Evolutionary conservation across 2,329 filamentous ascomycete species (phyloP), one percentile per base, ranked within the genome.

Genomic region (Neurospora crassa): DNA sequence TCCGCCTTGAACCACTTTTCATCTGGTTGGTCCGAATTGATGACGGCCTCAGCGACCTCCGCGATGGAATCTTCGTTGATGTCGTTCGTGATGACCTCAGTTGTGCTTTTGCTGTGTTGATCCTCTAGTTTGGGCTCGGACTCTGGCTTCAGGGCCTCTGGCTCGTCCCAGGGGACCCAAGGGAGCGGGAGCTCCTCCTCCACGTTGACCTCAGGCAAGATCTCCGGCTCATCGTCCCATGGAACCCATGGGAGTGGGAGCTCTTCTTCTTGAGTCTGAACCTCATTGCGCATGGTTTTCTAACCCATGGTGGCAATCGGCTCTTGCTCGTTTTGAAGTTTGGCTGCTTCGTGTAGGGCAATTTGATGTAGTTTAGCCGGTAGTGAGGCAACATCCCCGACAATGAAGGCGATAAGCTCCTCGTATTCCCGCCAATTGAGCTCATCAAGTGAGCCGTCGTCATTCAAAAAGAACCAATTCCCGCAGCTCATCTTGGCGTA

Each of bases 111-210:
- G 42, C 5, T 5, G 11, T 1, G 0, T 14, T 47, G 11, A 0
- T 3, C n/a, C n/a, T 47, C n/a, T 0, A 14, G 11, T 2, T 7
- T 7, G 0, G 11, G n/a, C n/a, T 47, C n/a, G 2, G 2, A 2
- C n/a, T 47, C 4, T 2, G 10, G 0, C 2, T 6, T 20, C 1
- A 2, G 0, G 0, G 3, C 5, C n/a, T 20, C 10, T 0, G 43
- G n/a, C 10, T 47, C 43, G 1, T 47, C 43, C 43, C n/a, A 45
- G 0, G 43, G 43, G 4, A 45, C 43, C 10, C 43, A 20, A 3
- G 43, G 43, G 3, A 45, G 43, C 1, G 43, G n/a, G 4, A 24
- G 43, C 2, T 47, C 4, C n/a, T 47, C 43, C 3, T 47, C n/a
- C 0, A 2, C 0, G 1, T 20, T 12, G 4, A 0, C 10, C 43